A percentile compares a stretch with the other conserved stretches of the same genome.
These are phyloP conservation scores for Pyrus betulifolia DNA, from an alignment of 306 rosid genomes.

Conservation along the genomic window DNA sequence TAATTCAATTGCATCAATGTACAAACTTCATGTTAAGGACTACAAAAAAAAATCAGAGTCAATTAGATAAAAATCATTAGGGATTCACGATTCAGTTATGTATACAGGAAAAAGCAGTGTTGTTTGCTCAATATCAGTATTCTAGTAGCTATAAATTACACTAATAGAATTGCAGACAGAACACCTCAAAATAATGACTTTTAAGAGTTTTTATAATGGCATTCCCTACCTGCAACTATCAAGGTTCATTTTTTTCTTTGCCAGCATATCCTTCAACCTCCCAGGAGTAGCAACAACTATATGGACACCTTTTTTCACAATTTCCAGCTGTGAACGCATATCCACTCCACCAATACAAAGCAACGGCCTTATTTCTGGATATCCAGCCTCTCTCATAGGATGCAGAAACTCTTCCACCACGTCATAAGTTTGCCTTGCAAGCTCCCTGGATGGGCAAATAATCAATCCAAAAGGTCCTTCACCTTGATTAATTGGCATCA, in stretches of 20 bases:
- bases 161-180: neutral
- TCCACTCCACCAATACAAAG: conserved; percentile 96
- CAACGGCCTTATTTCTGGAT: conserved; percentile 82
- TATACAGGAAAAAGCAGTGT: neutral
- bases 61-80: too few species aligned
- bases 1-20: too few species aligned
- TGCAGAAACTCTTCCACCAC: conserved; percentile 68
- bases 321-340: conserved; percentile 74
- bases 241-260: conserved; percentile 89
- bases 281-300: conserved; percentile 96
- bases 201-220: neutral
- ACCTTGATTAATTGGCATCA: conserved; percentile 87
- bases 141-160: neutral
- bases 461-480: conserved; percentile 87
- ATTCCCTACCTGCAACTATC: conserved; percentile 59
- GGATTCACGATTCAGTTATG: too few species aligned
- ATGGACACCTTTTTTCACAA: conserved; percentile 91
- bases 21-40: too few species aligned
- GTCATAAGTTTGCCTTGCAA: conserved; percentile 90
- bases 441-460: conserved; percentile 88
- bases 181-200: neutral
- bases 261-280: conserved; percentile 91
- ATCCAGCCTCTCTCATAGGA: conserved; percentile 83
- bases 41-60: too few species aligned
- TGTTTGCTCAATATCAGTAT: neutral